Evolutionary conservation across 352 stramenopile genomes (phyloP), one percentile per base, ranked within the genome.

Genomic region (Thraustochytrium sp.): DNA sequence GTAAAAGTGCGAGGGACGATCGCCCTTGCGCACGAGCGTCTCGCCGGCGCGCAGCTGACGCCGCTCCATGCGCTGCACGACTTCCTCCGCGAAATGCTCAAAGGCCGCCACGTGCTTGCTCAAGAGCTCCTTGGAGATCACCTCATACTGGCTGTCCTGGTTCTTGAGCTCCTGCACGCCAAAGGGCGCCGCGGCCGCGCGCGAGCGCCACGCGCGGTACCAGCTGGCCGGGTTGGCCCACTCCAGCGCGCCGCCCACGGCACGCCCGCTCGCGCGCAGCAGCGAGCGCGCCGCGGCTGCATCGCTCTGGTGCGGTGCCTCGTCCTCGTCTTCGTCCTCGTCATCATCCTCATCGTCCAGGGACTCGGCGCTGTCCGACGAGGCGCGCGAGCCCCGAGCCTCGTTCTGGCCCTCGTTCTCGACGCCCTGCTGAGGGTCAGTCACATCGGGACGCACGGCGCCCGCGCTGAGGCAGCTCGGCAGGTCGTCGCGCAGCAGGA

Each of bases 21-120:
- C 75, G 38, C 75, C 75, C 42, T 80, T 82, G 26, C 76, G 8
- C 5, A 83, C 55, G 11, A 84, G 18, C 4, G 23, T 3, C 23
- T 75, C 54, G 31, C 75, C 75, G 13, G 75, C 59, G 4, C 34
- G 18, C 16, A 76, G 8, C 29, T 84, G 85, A 16, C 29, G 42
- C 21, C 53, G 68, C 49, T 80, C 46, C 68, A 80, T 80, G 46
- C 40, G 31, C 2, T 3, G 9, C n/a, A n/a, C n/a, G n/a, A 80
- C 46, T 23, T 42, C 18, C 51, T 51, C 36, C 38, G 23, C 42
- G 31, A 55, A 80, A 2, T 76, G 21, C 49, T 80, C 68, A 9
- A 80, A 80, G 2, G 68, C 68, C 3, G 31, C 36, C 3, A 80
- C 40, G 51, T 80, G 68, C 51, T 80, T 5, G 65, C 42, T 77